A percentile compares a stretch with the other conserved stretches of the same genome.
Conservation (phyloP, 2,329 filamentous ascomycete species). For the Scedosporium boydii region DNA sequence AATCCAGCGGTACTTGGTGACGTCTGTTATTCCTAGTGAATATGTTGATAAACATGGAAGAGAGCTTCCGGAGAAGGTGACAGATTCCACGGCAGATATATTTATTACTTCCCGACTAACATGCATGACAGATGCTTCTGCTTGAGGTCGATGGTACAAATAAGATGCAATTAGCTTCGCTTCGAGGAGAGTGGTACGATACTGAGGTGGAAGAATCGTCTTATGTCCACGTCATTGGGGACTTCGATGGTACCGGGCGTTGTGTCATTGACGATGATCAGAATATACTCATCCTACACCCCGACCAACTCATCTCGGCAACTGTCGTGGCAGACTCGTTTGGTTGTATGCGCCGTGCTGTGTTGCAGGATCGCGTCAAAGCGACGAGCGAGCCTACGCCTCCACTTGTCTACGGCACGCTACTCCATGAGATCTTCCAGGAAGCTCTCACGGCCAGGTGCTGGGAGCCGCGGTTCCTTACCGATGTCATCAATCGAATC, state of each 20-base stretch:
- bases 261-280: slow-evolving; percentile 75
- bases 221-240: slow-evolving; percentile 79
- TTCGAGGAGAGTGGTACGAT: slow-evolving; percentile 81
- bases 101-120: slow-evolving; percentile 7
- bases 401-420: slow-evolving; percentile 81
- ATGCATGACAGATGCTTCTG: slow-evolving; percentile 56
- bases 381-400: slow-evolving; percentile 72
- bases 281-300: slow-evolving; percentile 84
- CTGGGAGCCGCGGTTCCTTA: slow-evolving; percentile 66
- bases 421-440: slow-evolving; percentile 94
- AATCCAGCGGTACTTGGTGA: slow-evolving; percentile 81
- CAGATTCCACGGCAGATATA: slow-evolving; percentile 9
- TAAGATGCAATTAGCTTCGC: slow-evolving; percentile 55
- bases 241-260: slow-evolving; percentile 59
- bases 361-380: slow-evolving; percentile 91
- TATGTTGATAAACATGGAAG: slow-evolving; percentile 57
- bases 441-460: slow-evolving; percentile 73
- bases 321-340: slow-evolving; percentile 97
- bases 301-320: slow-evolving; percentile 89
- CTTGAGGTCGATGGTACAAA: slow-evolving; percentile 70
- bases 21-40: slow-evolving; percentile 58
- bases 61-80: slow-evolving; percentile 61
- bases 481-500: slow-evolving; percentile 55
- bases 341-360: slow-evolving; percentile 78
- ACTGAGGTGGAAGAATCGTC: slow-evolving; percentile 65